Percentiles rank a stretch among this genome's conserved stretches.
phyloP scores from a whole-genome alignment of 2,329 filamentous ascomycete genomes.

The Calonectria pseudoturangicola region DNA sequence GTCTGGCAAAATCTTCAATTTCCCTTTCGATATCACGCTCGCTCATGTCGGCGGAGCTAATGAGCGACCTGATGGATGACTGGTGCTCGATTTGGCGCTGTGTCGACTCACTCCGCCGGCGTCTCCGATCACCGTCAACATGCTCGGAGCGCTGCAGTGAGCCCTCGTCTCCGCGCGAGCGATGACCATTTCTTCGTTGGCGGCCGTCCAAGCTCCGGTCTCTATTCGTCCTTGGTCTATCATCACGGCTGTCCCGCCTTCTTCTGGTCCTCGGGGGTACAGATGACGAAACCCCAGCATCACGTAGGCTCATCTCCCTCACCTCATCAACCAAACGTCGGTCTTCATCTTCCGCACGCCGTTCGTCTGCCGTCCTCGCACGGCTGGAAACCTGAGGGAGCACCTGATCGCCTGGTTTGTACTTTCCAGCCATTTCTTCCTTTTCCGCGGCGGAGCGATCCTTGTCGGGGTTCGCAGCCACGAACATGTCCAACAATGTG shows the following conservation, averaged over 20 bases:
- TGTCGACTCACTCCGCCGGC: constrained; percentile 67
- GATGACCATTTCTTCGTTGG: constrained; percentile 53
- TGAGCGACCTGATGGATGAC: constrained; percentile 88
- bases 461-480: constrained; percentile 86
- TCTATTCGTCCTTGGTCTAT: constrained; percentile 57
- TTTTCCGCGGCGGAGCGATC: constrained; percentile 83
- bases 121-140: constrained; percentile 58
- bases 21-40: constrained; percentile 88
- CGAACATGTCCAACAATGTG: constrained; percentile 91
- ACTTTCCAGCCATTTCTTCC: constrained; percentile 83
- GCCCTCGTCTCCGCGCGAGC: constrained; percentile 52
- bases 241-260: constrained; percentile 59
- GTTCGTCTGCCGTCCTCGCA: constrained; percentile 72
- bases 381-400: constrained; percentile 76
- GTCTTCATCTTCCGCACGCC: constrained; percentile 78
- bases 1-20: constrained; percentile 91
- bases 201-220: constrained; percentile 57
- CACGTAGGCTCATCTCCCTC: constrained; percentile 82
- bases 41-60: constrained; percentile 86
- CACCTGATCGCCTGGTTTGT: constrained; percentile 88
- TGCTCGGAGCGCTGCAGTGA: constrained; percentile 58
- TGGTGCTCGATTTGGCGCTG: constrained; percentile 88
- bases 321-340: constrained; percentile 82
- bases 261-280: constrained; percentile 56
- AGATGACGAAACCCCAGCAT: constrained; percentile 72